Conservation (phyloP, 331 rosid species). For the Erythrophleum ivorense region DNA sequence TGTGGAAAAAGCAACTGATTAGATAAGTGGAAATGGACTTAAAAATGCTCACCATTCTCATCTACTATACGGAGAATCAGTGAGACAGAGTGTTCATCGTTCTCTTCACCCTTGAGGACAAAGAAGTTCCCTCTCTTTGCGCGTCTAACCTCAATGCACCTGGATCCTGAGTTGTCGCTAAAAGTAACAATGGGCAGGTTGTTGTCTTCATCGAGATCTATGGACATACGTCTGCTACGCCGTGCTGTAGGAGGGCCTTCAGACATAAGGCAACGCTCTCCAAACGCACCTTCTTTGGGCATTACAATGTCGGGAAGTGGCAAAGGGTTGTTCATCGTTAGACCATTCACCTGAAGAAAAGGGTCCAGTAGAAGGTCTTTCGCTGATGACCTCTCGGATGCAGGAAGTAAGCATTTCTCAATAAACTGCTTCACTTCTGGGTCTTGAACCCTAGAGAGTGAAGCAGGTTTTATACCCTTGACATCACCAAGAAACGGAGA, state of each 20-base stretch:
- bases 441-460: conserved; percentile 38
- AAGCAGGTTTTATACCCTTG: conserved; percentile 12
- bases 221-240: not conserved
- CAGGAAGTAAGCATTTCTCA: conserved; percentile 46
- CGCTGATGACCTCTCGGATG: conserved; percentile 50
- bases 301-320: conserved; percentile 45
- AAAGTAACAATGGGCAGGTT: conserved; percentile 1
- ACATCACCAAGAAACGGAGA: not conserved
- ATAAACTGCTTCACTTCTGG: conserved; percentile 44
- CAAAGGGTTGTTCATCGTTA: conserved; percentile 26
- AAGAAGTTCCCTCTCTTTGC: not conserved
- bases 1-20: not conserved
- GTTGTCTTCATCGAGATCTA: not conserved
- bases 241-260: conserved; percentile 46
- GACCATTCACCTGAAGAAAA: conserved; percentile 25
- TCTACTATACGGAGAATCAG: conserved; percentile 20
- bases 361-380: conserved; percentile 44
- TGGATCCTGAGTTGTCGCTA: conserved; percentile 5
- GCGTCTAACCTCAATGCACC: conserved; percentile 1
- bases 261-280: conserved; percentile 47
- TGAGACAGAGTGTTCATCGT: conserved; percentile 15
- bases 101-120: conserved; percentile 13
- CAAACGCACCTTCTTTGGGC: conserved; percentile 41
- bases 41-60: not conserved
- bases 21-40: not conserved